These are phyloP conservation scores for Celoporthe dispersa DNA, from an alignment of 2,329 filamentous ascomycete genomes.

Conservation along the genomic window DNA sequence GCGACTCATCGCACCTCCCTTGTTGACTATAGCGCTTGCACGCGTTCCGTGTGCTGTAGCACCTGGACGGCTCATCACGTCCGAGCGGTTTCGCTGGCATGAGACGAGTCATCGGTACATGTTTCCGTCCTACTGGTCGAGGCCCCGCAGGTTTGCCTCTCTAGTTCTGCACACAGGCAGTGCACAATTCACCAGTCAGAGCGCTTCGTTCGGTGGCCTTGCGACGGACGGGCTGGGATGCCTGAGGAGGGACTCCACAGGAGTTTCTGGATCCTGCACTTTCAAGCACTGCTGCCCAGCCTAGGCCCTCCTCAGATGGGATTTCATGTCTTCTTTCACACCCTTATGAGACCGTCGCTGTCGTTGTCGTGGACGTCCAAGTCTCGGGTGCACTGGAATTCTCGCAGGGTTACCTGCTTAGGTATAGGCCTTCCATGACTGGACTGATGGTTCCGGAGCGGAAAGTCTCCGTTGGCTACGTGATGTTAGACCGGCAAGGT, in stretches of 20 bases:
- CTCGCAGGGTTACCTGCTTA: background rate
- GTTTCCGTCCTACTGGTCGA: background rate
- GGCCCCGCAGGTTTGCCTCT: background rate
- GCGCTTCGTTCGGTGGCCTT: background rate
- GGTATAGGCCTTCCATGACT: background rate
- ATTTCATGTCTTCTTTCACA: background rate
- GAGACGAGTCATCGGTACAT: background rate
- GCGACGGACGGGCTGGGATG: background rate
- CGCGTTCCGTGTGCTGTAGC: background rate
- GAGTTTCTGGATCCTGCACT: background rate
- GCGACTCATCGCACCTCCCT: background rate
- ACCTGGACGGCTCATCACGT: background rate
- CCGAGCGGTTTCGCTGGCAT: background rate
- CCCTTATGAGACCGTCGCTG: background rate
- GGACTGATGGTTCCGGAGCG: background rate
- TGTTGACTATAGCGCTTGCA: slow-evolving; percentile 1
- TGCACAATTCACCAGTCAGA: background rate
- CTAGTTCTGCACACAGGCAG: background rate
- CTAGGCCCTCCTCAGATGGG: background rate
- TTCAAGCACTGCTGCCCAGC: slow-evolving; percentile 5
- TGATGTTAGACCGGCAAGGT: background rate
- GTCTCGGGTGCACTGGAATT: no score
- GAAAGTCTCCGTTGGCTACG: background rate
- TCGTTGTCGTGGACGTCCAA: background rate
- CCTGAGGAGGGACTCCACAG: background rate